These are phyloP conservation scores for Kodamaea plutei DNA, from an alignment of 1,139 yeast genomes.

Conservation along the genomic window DNA sequence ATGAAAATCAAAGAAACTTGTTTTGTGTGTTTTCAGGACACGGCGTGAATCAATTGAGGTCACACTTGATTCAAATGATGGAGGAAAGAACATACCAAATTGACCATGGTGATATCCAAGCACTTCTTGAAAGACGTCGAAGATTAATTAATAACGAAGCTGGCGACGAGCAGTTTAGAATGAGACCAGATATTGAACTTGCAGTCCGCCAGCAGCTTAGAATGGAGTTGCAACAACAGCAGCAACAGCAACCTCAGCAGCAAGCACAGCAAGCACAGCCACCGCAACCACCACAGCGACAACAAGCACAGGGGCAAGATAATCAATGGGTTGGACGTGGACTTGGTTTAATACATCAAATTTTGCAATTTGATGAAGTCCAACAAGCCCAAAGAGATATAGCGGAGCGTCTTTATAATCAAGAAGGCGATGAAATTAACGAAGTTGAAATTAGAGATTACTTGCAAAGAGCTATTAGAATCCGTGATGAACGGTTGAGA, in stretches of 20 bases:
- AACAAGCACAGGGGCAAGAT: conserved; percentile 7
- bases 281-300: background rate
- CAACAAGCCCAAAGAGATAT: too few relatives aligned
- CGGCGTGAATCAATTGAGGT: conserved; percentile 74
- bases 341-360: conserved; percentile 24
- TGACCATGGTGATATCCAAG: conserved; percentile 38
- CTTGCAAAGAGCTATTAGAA: conserved; percentile 31
- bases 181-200: conserved; percentile 11
- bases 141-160: conserved; percentile 18
- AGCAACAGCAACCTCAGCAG: conserved; percentile 1
- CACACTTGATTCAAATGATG: conserved; percentile 49
- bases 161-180: conserved; percentile 11
- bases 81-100: conserved; percentile 40
- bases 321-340: conserved; percentile 24
- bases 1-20: conserved; percentile 76
- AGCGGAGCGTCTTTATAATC: too few relatives aligned
- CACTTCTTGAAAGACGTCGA: conserved; percentile 31
- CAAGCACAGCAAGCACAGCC: background rate
- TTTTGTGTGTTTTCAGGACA: conserved; percentile 94
- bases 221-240: conserved; percentile 1
- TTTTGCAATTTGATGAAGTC: too few relatives aligned
- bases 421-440: too few relatives aligned
- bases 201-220: background rate
- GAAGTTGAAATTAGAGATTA: conserved; percentile 40
- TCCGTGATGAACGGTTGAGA: conserved; percentile 14